Evolutionary conservation across 495 filamentous ascomycete genomes (phyloP).

Genomic region (Achaetomiella virescens): DNA sequence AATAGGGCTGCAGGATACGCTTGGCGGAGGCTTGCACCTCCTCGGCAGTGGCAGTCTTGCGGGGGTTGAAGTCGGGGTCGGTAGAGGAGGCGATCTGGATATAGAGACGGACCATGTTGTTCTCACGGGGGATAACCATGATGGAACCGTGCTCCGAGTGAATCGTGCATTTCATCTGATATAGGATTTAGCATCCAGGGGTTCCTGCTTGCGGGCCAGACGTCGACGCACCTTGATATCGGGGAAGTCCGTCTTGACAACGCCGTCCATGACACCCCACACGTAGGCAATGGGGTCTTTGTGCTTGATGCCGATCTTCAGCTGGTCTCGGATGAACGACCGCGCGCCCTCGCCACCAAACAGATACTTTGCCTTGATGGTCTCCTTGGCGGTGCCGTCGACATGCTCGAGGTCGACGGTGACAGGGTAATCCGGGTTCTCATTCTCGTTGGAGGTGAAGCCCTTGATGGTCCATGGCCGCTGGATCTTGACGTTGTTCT

Average conservation of each 20-base stretch:
- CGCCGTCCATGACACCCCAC: slow-evolving; percentile 74
- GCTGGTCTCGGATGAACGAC: slow-evolving; percentile 52
- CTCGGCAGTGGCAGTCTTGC: slow-evolving; percentile 56
- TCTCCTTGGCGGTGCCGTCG: slow-evolving; percentile 59
- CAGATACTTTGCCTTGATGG: slow-evolving; percentile 52
- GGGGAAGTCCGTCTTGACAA: slow-evolving; percentile 69
- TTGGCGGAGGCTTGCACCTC: slow-evolving; percentile 61
- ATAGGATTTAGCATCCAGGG: slow-evolving; percentile 19
- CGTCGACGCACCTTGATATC: slow-evolving; percentile 52
- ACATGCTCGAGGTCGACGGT: slow-evolving; percentile 66
- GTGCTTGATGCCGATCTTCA: slow-evolving; percentile 58
- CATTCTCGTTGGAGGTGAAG: slow-evolving; percentile 54
- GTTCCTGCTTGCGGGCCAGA: background rate
- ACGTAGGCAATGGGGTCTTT: slow-evolving; percentile 60
- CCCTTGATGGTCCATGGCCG: slow-evolving; percentile 56
- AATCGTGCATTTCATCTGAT: slow-evolving; percentile 84
- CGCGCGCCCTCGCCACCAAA: slow-evolving; percentile 56
- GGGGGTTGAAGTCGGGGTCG: slow-evolving; percentile 54
- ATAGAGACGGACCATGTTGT: slow-evolving; percentile 68
- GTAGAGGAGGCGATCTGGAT: slow-evolving; percentile 67
- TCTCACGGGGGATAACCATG: slow-evolving; percentile 69
- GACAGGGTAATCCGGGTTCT: slow-evolving; percentile 55
- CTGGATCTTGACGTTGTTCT: slow-evolving; percentile 51
- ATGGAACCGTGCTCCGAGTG: slow-evolving; percentile 63
- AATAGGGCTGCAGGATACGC: slow-evolving; percentile 61